Evolutionary conservation across 1,284 basidiomycete species (phyloP), one percentile per base, ranked within the genome.

Genomic region (Mycosarcoma mackinlayi): DNA sequence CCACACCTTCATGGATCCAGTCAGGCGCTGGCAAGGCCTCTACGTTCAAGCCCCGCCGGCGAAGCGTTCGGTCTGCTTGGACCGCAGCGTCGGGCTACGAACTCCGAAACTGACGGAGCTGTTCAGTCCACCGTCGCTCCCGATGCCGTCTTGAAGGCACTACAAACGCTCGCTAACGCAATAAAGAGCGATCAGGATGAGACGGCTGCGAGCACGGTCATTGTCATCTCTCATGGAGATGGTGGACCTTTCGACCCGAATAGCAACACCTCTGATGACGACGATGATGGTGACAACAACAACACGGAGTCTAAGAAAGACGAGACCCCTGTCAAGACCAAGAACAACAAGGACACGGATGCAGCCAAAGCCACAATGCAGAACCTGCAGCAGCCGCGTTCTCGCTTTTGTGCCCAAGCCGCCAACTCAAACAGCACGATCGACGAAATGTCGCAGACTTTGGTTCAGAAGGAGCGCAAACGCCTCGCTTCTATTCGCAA

Each of bases 331-430:
- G 18, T 30, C 39, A 47, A 53, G 35, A 44, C 21, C 9, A 41
- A 33, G 18, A 40, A 33, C 14, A 5, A 33, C 19, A 31, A 48
- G 13, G 14, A 14, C 35, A 37, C 33, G 23, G 41, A 53, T 6
- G 46, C 61, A 13, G 24, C 53, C 24, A 58, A 68, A 38, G 40
- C 50, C 23, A 21, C 35, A 5, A 14, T 44, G 19, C 19, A 41
- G 14, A 24, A 53, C 21, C 41, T 63, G 16, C 59, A 69, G 14
- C 34, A 51, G 25, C 67, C 61, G 10, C 67, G 67, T 7, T 53
- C 61, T 13, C 60, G 67, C 18, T 70, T 70, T 42, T 70, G 67
- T 24, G 67, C 61, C 2, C 67, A 70, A 31, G 21, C 57, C 0
- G 44, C 53, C 10, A 70, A 64, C 53, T 57, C 45, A 3, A 65